phyloP scores from a whole-genome alignment of 805 yeast genomes.

The Metschnikowia cubensis region DNA sequence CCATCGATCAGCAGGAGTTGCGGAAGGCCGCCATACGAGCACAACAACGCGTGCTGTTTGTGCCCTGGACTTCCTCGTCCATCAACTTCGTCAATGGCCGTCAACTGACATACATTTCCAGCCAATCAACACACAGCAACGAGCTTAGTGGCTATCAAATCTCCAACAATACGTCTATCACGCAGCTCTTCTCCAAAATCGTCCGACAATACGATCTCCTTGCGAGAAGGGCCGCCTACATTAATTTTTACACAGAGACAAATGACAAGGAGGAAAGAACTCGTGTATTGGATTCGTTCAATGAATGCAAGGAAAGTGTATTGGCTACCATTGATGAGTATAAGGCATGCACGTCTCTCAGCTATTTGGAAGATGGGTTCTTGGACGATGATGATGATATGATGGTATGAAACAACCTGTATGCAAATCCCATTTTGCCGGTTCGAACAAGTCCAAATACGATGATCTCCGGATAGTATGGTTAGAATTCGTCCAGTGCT shows the following conservation, averaged over 20 bases:
- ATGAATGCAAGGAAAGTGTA: constrained; percentile 47
- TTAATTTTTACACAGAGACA: constrained; percentile 63
- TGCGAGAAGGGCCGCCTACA: constrained; percentile 75
- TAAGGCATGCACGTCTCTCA: constrained; percentile 35
- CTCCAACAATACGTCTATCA: constrained; percentile 75
- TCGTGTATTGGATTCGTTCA: constrained; percentile 46
- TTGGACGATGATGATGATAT: constrained; percentile 30
- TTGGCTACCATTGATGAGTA: constrained; percentile 46
- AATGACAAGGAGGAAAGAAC: constrained; percentile 40
- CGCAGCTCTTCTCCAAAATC: constrained; percentile 60
- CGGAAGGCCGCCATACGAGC: constrained; percentile 63
- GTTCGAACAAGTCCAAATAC: neutral
- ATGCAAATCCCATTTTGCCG: neutral
- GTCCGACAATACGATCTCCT: constrained; percentile 76
- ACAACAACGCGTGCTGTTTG: constrained; percentile 66
- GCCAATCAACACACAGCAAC: neutral
- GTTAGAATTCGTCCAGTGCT: neutral
- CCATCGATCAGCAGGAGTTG: constrained; percentile 63
- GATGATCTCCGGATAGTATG: neutral
- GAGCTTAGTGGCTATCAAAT: constrained; percentile 72
- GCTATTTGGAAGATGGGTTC: constrained; percentile 45
- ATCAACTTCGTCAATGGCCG: constrained; percentile 75
- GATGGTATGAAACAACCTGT: constrained; percentile 3
- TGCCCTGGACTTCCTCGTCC: constrained; percentile 81
- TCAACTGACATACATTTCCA: constrained; percentile 56